phyloP scores from a whole-genome alignment of 768 basidiomycete species.

The Suillus ampliporus region DNA sequence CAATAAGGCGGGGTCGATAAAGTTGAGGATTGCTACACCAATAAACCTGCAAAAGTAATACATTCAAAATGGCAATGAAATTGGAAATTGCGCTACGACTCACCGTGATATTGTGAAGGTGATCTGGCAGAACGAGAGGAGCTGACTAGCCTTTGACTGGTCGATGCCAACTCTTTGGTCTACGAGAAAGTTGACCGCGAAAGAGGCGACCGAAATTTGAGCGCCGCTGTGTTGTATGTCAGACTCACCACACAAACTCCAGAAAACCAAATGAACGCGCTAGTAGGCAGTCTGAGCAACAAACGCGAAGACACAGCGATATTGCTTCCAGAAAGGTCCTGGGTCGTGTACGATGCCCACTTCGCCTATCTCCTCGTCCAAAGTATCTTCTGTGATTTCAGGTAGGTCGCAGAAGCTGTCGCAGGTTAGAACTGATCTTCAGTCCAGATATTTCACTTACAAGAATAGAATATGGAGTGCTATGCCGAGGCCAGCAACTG shows the following conservation, averaged over 20 bases:
- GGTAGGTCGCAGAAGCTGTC: constrained; percentile 65
- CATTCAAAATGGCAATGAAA: constrained; percentile 1
- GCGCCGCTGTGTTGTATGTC: constrained; percentile 49
- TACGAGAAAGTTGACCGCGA: constrained; percentile 70
- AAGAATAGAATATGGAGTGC: constrained; percentile 67
- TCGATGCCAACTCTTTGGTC: constrained; percentile 62
- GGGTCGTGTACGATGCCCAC: constrained; percentile 46
- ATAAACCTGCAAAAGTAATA: constrained; percentile 53
- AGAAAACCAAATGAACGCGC: constrained; percentile 40
- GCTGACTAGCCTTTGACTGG: constrained; percentile 57
- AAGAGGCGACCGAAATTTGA: constrained; percentile 66
- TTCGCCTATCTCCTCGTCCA: constrained; percentile 51
- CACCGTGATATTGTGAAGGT: constrained; percentile 68
- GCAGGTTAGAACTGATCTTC: constrained; percentile 10
- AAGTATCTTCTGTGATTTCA: constrained; percentile 72
- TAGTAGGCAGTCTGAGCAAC: constrained; percentile 73
- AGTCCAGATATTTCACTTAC: constrained; percentile 39
- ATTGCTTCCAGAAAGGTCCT: constrained; percentile 71
- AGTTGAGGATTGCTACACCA: constrained; percentile 62
- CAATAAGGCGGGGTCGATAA: constrained; percentile 68
- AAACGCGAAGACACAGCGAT: constrained; percentile 71
- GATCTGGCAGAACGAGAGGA: constrained; percentile 76
- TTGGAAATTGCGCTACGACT: constrained; percentile 17
- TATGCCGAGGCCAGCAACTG: constrained; percentile 67
- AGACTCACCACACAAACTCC: neutral